Evolutionary conservation across 805 yeast genomes (phyloP), one percentile per base, ranked within the genome.

Genomic region (Metschnikowia santaceciliae): DNA sequence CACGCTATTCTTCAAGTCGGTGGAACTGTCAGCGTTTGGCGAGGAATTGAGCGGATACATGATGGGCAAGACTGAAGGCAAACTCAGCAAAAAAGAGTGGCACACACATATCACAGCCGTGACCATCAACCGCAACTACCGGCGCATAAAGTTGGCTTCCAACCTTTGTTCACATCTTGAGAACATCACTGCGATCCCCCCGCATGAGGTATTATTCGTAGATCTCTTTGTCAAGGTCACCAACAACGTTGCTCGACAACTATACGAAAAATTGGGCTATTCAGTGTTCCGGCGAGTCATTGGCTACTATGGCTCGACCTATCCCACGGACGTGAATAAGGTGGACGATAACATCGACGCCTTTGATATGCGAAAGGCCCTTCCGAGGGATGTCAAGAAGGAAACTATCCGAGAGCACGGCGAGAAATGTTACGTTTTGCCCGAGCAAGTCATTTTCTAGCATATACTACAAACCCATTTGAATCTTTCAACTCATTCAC

Each of bases 81-180:
- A 69, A 46, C 50, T 73, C 36, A 54, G 74, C 35, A 81, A 78
- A 4, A 81, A 77, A 43, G 94, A 90, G 53, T 92, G 97, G 96
- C 99, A 94, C 63, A 82, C 96, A 1, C 99, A 94, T 66, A 90
- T 94, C 46, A 90, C 98, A 0, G 98, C 99, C 0, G 96, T 94
- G 3, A 90, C 98, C 0, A 86, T 94, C 1, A 86, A 86, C 52
- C 84, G 88, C 11, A 84, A 82, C 47, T 92, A 86, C 66, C 72
- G 99, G 48, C 72, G 98, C 54, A 76, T 92, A 14, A 96, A 96
- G 1, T 71, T 94, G 37, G 99, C 97, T 1, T 81, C 90, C 6
- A 79, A 80, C 52, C 72, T 94, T 39, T 90, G 97, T 61, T 72
- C 79, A 44, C 81, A 88, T 52, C 70, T 94, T 40, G 90, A 86